A percentile compares a stretch with the other conserved stretches of the same genome.
Conservation (phyloP, 176 grass and related monocot species). For the Aegilops tauschii region DNA sequence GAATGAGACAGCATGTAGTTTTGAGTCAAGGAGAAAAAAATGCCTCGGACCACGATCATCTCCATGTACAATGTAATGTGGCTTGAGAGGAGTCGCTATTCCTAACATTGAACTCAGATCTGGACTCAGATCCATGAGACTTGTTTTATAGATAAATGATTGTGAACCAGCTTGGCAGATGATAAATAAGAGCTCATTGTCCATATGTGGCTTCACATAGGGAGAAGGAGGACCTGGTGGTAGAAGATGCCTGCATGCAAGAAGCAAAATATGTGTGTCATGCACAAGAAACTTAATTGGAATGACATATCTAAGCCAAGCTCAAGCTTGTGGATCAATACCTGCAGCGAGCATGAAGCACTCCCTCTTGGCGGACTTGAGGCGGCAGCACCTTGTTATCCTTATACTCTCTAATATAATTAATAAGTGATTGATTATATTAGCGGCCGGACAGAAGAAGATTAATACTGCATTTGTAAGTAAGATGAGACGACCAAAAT, state of each 20-base stretch:
- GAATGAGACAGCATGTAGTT: not conserved
- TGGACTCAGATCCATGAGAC: not conserved
- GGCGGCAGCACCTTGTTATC: not conserved
- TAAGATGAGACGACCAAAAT: not conserved
- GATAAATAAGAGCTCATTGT: not conserved
- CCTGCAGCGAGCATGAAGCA: not conserved
- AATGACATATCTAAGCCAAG: not conserved
- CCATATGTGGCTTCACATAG: not conserved
- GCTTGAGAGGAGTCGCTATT: not conserved
- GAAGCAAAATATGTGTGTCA: not conserved
- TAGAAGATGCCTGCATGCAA: not conserved
- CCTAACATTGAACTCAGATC: not conserved
- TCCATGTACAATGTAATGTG: not conserved
- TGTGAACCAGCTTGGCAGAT: not conserved
- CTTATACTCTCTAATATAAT: not conserved
- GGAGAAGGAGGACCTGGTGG: not conserved
- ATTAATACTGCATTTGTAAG: not conserved
- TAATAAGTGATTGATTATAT: not conserved
- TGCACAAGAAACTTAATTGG: too few relatives aligned
- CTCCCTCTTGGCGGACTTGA: not conserved
- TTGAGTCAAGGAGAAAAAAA: not conserved
- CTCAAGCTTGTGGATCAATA: too few relatives aligned
- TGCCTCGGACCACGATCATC: not conserved
- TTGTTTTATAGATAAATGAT: not conserved
- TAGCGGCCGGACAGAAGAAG: too few relatives aligned